phyloP scores from a whole-genome alignment of 1,284 basidiomycete species.

The Termitomyces sp. region DNA sequence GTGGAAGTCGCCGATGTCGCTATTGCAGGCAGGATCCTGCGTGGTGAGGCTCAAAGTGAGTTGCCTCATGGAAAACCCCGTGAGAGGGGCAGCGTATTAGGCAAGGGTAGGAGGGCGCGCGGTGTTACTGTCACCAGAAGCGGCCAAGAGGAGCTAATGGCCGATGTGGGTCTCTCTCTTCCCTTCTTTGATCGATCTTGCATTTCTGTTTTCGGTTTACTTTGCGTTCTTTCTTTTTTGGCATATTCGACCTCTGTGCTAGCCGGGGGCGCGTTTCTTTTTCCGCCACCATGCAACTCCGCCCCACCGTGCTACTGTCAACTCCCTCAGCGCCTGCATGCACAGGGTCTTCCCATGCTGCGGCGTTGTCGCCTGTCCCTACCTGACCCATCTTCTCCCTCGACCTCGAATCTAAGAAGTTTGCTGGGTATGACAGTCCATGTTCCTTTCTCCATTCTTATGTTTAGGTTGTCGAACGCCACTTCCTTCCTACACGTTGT shows the following conservation, averaged over 20 bases:
- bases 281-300: background rate
- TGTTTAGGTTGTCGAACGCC: background rate
- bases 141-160: constrained; percentile 73
- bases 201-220: background rate
- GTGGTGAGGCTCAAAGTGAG: constrained; percentile 39
- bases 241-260: background rate
- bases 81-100: constrained; percentile 56
- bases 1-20: constrained; percentile 61
- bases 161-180: constrained; percentile 44
- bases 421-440: background rate
- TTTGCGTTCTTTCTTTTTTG: background rate
- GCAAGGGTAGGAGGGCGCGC: constrained; percentile 66
- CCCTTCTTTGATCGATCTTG: background rate
- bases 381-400: background rate
- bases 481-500: background rate
- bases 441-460: background rate
- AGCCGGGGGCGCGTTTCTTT: background rate
- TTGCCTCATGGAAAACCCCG: constrained; percentile 17
- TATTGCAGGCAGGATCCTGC: constrained; percentile 58
- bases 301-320: background rate
- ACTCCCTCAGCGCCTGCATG: background rate
- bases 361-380: background rate
- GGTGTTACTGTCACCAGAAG: constrained; percentile 78
- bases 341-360: background rate
- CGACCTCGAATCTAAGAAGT: background rate